These are phyloP conservation scores for Arthonia radiata DNA, from an alignment of 495 filamentous ascomycete species.

Conservation along the genomic window DNA sequence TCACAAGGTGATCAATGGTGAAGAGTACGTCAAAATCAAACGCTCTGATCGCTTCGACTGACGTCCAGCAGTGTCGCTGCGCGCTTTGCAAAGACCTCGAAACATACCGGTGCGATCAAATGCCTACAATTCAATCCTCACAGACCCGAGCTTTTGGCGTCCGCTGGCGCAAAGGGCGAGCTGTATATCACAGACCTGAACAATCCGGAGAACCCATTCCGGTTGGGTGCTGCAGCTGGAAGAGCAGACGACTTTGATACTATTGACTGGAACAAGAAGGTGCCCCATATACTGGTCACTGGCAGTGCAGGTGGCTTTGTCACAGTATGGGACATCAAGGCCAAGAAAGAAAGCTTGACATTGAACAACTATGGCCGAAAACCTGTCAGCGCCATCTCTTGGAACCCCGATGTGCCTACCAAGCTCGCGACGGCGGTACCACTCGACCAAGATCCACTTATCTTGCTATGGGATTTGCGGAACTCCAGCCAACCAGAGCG, in stretches of 20 bases:
- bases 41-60: not conserved
- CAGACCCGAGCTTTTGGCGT: conserved; percentile 73
- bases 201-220: conserved; percentile 65
- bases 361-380: conserved; percentile 83
- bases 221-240: conserved; percentile 66
- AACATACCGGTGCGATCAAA: conserved; percentile 84
- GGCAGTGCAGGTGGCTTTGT: conserved; percentile 88
- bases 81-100: conserved; percentile 64
- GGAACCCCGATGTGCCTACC: conserved; percentile 85
- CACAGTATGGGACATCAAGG: conserved; percentile 95
- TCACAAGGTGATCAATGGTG: conserved; percentile 48
- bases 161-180: conserved; percentile 82
- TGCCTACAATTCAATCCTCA: conserved; percentile 95
- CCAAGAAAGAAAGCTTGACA: conserved; percentile 84
- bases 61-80: conserved; percentile 22
- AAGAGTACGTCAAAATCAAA: conserved; percentile 16
- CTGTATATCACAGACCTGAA: conserved; percentile 87
- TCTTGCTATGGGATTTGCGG: conserved; percentile 80
- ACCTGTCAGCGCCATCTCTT: conserved; percentile 82
- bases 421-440: conserved; percentile 85
- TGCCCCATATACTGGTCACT: conserved; percentile 83
- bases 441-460: conserved; percentile 67
- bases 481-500: conserved; percentile 91
- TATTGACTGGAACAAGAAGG: conserved; percentile 96
- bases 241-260: conserved; percentile 84